phyloP scores from a whole-genome alignment of 2,329 filamentous ascomycete species.

The Phoma sp. region DNA sequence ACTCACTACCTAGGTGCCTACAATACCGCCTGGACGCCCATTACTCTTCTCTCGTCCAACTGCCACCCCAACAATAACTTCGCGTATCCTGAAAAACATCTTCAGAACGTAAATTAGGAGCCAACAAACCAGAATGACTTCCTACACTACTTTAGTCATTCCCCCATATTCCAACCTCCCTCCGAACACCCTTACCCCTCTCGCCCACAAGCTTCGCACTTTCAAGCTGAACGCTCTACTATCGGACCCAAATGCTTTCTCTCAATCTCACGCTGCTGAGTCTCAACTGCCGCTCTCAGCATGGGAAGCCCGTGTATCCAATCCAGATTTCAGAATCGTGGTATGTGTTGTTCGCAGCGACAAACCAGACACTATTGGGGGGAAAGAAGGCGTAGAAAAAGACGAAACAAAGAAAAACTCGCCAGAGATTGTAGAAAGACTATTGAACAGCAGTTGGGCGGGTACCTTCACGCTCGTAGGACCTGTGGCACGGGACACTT shows the following conservation, averaged over 20 bases:
- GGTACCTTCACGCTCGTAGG: slow-evolving; percentile 4
- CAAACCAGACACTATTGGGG: background rate
- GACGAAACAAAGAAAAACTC: background rate
- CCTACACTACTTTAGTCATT: background rate
- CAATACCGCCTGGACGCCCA: too few species aligned
- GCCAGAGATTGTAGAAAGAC: background rate
- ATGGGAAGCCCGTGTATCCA: background rate
- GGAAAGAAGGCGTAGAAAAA: background rate
- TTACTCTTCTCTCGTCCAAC: too few species aligned
- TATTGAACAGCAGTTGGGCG: background rate
- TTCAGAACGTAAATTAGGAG: too few species aligned
- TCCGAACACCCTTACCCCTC: background rate
- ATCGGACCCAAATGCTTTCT: slow-evolving; percentile 4
- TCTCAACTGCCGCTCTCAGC: background rate
- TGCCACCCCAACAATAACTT: too few species aligned
- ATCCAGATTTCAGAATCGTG: slow-evolving; percentile 1
- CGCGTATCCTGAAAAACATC: too few species aligned
- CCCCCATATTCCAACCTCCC: background rate
- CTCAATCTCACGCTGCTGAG: slow-evolving; percentile 2
- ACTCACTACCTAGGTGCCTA: too few species aligned
- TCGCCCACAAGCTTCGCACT: background rate
- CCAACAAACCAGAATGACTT: background rate
- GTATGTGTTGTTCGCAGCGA: background rate
- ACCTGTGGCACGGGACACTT: background rate
- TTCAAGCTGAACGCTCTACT: slow-evolving; percentile 1